phyloP scores from a whole-genome alignment of 1,284 basidiomycete species.

The Apiotrichum veenhuisii region DNA sequence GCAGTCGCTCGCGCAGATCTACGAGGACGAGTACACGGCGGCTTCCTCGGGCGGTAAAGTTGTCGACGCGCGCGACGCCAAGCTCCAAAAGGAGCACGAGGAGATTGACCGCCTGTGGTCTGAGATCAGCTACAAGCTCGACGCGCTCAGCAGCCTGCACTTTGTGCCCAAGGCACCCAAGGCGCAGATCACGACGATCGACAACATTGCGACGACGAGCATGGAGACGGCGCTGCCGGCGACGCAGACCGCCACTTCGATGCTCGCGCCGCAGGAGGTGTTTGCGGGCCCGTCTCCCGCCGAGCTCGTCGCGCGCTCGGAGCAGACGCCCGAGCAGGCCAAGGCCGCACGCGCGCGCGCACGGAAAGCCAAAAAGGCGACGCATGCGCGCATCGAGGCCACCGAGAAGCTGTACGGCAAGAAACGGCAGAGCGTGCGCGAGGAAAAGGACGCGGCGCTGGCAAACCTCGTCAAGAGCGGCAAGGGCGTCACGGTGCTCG shows the following conservation, averaged over 20 bases:
- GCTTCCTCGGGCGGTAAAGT: constrained; percentile 53
- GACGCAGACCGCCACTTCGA: constrained; percentile 66
- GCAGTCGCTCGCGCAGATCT: constrained; percentile 90
- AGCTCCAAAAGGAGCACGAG: constrained; percentile 81
- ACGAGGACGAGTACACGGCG: constrained; percentile 85
- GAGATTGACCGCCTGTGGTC: constrained; percentile 82
- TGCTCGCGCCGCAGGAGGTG: constrained; percentile 93
- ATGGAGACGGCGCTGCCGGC: constrained; percentile 90
- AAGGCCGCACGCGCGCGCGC: constrained; percentile 65
- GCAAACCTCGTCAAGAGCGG: constrained; percentile 75
- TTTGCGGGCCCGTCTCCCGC: constrained; percentile 59
- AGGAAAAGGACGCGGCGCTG: constrained; percentile 76
- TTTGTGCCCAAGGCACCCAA: constrained; percentile 97
- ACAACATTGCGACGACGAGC: constrained; percentile 77
- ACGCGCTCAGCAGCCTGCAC: constrained; percentile 90
- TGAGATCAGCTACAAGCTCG: constrained; percentile 79
- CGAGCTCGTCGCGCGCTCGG: constrained; percentile 63
- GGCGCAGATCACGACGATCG: constrained; percentile 77
- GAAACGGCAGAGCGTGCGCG: constrained; percentile 58
- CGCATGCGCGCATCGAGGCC: constrained; percentile 65
- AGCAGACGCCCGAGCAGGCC: constrained; percentile 84
- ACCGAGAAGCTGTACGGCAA: constrained; percentile 63
- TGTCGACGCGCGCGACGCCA: constrained; percentile 78
- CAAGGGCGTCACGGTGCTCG: constrained; percentile 76
- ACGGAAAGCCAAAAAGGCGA: constrained; percentile 69